These are phyloP conservation scores for Boletus vinaceobasis DNA, from an alignment of 768 basidiomycete genomes.

Conservation along the genomic window DNA sequence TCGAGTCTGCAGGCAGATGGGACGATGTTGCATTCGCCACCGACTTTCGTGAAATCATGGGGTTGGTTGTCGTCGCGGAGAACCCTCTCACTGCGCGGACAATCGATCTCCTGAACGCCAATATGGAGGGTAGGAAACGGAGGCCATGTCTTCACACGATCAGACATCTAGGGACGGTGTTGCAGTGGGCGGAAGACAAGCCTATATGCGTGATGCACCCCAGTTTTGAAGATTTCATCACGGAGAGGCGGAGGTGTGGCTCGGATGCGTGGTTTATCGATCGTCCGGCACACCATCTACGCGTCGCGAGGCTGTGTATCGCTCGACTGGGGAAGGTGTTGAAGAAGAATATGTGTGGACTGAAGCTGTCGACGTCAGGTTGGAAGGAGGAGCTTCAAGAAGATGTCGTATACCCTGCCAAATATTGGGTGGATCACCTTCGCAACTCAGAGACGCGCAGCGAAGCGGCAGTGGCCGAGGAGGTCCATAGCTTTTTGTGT, in stretches of 20 bases:
- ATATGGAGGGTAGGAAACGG: conserved; percentile 6
- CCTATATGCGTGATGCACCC: conserved; percentile 33
- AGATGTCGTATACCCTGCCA: conserved; percentile 25
- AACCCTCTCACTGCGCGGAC: conserved; percentile 24
- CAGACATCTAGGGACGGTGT: conserved; percentile 22
- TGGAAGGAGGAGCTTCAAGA: conserved; percentile 21
- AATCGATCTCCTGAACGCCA: conserved; percentile 28
- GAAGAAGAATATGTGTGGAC: conserved; percentile 25
- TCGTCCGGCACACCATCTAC: conserved; percentile 16
- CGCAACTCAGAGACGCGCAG: conserved; percentile 8
- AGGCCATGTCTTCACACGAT: conserved; percentile 31
- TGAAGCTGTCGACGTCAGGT: conserved; percentile 18
- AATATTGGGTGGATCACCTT: conserved; percentile 31
- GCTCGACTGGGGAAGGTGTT: conserved; percentile 10
- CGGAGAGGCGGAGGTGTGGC: conserved; percentile 27
- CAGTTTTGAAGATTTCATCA: conserved; percentile 34
- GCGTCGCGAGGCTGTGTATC: conserved; percentile 26
- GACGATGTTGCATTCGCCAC: conserved; percentile 25
- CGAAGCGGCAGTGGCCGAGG: conserved; percentile 9
- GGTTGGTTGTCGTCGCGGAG: conserved; percentile 28
- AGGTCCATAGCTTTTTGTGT: conserved; percentile 19
- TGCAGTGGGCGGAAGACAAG: conserved; percentile 27
- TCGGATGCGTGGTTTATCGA: conserved; percentile 31
- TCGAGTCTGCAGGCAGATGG: conserved; percentile 31
- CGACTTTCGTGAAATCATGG: conserved; percentile 33